Evolutionary conservation across 1,284 basidiomycete species (phyloP), one percentile per base, ranked within the genome.

Genomic region (Wolfiporia cocos): DNA sequence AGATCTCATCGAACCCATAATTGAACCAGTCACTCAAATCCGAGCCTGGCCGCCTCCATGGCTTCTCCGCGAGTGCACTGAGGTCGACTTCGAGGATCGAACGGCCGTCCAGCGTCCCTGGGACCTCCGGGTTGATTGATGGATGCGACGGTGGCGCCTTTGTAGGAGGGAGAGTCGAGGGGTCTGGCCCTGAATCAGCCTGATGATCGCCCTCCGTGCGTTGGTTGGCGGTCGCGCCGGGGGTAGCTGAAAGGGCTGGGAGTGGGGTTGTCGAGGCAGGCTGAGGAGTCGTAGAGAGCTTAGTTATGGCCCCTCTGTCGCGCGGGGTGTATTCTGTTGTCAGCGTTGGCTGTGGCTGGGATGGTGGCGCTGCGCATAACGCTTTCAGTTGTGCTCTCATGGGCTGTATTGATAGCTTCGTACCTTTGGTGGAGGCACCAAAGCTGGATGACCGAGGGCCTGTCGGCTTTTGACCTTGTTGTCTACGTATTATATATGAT

Each of bases 1-100:
- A 87, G 11, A 92, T 76, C 65, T 99, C 96, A 62, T 99, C 95
- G 60, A 99, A 99, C 0, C 96, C 96, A 56, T 97, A 99, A 66
- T 99, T 99, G 70, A 99, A 99, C 86, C 92, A 99, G 67, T 98
- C 95, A 53, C 88, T 89, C 43, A 98, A 72, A 67, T 98, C 92
- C 5, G 91, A 85, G 14, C 96, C 96, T 7, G 94, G 88, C 42
- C 86, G 69, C 45, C 95, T 73, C 96, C 96, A 99, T 2, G 88
- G 86, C 61, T 96, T 95, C 44, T 90, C 86, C 18, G 86, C 70
- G 62, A 98, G 74, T 18, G 85, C 78, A 19, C 72, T 75, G 38
- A 97, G 61, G 62, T 99, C 95, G 34, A 95, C 76, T 48, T 98
- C 92, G 36, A 93, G 82, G 39, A 97, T 88, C 5, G 86, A 84